Base-by-base conservation (phyloP, 2,329 filamentous ascomycete species). In the Xylogone sp. region DNA sequence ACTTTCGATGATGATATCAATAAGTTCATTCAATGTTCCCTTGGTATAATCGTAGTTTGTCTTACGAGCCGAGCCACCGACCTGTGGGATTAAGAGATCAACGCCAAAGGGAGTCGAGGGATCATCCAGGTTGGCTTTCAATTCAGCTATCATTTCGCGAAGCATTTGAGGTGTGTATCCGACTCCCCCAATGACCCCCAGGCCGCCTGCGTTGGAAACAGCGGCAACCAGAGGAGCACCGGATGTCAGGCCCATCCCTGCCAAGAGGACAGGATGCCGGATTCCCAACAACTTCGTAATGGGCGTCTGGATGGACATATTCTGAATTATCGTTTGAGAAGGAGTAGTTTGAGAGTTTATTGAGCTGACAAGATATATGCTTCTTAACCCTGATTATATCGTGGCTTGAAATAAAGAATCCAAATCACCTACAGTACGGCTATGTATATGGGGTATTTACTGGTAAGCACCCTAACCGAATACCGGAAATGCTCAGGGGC, bases 41-140 rank as follows among this genome's bases (percentile, higher is more conserved):
- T 99, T 97, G 67, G 94, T 99, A 79, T 99, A 99, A 75, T 99
- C 94, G 75, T 97, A 96, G 83, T 97, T 97, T 65, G 93, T 97
- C 82, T 97, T 97, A 67, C 94, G 84, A 56, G 94, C 94, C 66
- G 79, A 91, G 63, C 93, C 94, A 58, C 94, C 94, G 56, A 99
- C 90, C 75, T 99, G 93, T 48, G 93, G 93, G 13, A 97, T 82
- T 51, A 97, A 79, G 62, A 97, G 79, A 71, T 97, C 93, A 55
- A 97, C 92, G 68, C 93, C 93, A 65, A 97, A 97, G 3, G 93
- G 92, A 13, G 90, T 91, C 59, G 89, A 94, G 84, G 47, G 94
- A 78, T 97, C 90, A 57, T 77, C 77, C 54, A 97, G 75, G 72
- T 84, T 90, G 63, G 84, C 81, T 83, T 99, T 99, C 65, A 99